Evolutionary conservation across 2,329 filamentous ascomycete species (phyloP).

Genomic region (Penicillium glabrum): DNA sequence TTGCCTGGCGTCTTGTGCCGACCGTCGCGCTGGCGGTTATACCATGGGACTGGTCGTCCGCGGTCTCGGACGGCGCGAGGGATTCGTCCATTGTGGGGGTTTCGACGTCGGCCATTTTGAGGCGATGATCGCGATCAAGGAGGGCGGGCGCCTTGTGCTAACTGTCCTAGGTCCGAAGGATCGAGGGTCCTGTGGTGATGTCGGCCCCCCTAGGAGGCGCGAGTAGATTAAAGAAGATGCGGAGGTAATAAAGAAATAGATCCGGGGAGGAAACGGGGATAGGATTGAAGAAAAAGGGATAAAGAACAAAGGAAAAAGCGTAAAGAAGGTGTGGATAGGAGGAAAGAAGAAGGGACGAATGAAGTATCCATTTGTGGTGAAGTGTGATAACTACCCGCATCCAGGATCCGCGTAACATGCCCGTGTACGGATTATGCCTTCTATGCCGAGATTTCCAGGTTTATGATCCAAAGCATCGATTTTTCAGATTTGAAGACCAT

Average conservation of each 20-base stretch:
- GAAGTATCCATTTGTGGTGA: constrained; percentile 6
- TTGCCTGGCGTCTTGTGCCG: constrained; percentile 60
- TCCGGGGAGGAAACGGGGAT: background rate
- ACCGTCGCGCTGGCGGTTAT: constrained; percentile 42
- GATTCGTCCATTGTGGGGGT: constrained; percentile 35
- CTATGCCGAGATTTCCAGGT: background rate
- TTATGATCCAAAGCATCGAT: background rate
- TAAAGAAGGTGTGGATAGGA: constrained; percentile 7
- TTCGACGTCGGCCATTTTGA: constrained; percentile 37
- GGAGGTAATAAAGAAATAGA: background rate
- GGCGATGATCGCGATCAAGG: constrained; percentile 8
- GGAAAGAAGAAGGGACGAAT: constrained; percentile 15
- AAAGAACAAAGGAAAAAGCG: constrained; percentile 2
- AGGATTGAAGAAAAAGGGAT: background rate
- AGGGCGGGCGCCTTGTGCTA: background rate
- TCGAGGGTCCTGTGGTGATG: constrained; percentile 7
- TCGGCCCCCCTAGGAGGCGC: constrained; percentile 19
- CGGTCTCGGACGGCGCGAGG: constrained; percentile 35
- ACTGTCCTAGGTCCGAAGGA: background rate
- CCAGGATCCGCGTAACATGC: constrained; percentile 6
- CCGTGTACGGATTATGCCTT: background rate
- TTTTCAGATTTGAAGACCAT: background rate
- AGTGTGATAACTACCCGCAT: constrained; percentile 26
- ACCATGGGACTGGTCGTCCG: constrained; percentile 39
- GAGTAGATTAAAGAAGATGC: constrained; percentile 9